Percentiles rank a stretch among this genome's conserved stretches.
Conservation (phyloP, 2,329 filamentous ascomycete species). For the Xenosphaeropsis pyriputrescens region DNA sequence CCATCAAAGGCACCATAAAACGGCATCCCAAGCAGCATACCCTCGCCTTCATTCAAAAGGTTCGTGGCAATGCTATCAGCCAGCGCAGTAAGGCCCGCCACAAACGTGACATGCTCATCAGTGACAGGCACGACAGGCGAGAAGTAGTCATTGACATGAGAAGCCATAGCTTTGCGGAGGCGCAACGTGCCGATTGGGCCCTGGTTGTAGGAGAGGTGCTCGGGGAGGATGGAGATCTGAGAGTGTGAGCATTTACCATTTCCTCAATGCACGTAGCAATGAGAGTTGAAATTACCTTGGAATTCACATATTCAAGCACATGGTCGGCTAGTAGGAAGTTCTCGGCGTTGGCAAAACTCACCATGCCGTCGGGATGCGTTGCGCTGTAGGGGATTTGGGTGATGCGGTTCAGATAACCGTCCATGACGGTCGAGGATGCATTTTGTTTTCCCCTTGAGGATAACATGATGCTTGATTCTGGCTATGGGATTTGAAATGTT, state of each 20-base stretch:
- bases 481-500: no score
- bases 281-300: background rate
- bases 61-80: slow-evolving; percentile 20
- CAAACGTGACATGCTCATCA: slow-evolving; percentile 16
- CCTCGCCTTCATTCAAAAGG: slow-evolving; percentile 19
- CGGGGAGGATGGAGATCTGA: no score
- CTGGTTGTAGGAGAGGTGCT: slow-evolving; percentile 22
- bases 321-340: slow-evolving; percentile 2
- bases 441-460: no score
- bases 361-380: slow-evolving; percentile 1
- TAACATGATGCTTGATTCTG: no score
- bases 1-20: slow-evolving; percentile 6
- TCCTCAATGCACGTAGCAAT: background rate
- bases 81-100: slow-evolving; percentile 19
- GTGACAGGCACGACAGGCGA: slow-evolving; percentile 14
- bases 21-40: slow-evolving; percentile 19
- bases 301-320: slow-evolving; percentile 1
- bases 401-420: no score
- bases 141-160: slow-evolving; percentile 19
- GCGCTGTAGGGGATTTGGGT: no score
- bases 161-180: slow-evolving; percentile 14
- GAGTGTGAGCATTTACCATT: background rate
- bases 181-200: slow-evolving; percentile 16
- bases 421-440: no score
- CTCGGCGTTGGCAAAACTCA: slow-evolving; percentile 3